A percentile compares a stretch with the other conserved stretches of the same genome.
phyloP scores from a whole-genome alignment of 169 alveolate species.

The Eimeria nieschulzi region DNA sequence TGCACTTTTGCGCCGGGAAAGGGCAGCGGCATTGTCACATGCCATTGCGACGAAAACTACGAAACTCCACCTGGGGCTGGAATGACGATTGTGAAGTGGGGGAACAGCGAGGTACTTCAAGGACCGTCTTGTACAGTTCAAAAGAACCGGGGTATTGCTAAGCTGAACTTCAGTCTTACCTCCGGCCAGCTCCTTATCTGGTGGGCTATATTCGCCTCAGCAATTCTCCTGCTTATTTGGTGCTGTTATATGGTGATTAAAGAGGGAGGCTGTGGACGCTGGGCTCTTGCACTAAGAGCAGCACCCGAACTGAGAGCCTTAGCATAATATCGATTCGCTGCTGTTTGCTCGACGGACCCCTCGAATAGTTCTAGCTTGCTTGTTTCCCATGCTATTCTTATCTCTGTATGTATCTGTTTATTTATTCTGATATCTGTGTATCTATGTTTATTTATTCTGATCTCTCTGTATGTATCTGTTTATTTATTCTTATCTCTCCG shows the following conservation, averaged over 20 bases:
- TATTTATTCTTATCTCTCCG: too few relatives aligned
- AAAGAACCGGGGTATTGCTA: constrained; percentile 68
- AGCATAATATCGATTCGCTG: too few relatives aligned
- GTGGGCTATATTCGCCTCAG: constrained; percentile 67
- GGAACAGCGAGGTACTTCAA: constrained; percentile 67
- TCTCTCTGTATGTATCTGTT: too few relatives aligned
- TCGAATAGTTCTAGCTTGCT: too few relatives aligned
- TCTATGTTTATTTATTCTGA: too few relatives aligned
- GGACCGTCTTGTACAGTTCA: constrained; percentile 71
- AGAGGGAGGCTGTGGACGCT: constrained; percentile 8
- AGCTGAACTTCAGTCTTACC: constrained; percentile 33
- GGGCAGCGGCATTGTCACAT: constrained; percentile 75
- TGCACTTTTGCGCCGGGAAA: constrained; percentile 73
- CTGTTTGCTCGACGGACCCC: too few relatives aligned
- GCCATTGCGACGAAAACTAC: constrained; percentile 65
- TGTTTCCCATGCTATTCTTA: too few relatives aligned
- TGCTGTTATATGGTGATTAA: constrained; percentile 63
- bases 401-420: too few relatives aligned
- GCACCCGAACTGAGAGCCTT: background rate
- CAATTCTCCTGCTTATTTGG: constrained; percentile 56
- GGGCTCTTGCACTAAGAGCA: constrained; percentile 32
- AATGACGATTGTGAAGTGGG: constrained; percentile 63
- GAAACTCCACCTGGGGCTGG: constrained; percentile 69
- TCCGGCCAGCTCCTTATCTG: constrained; percentile 69
- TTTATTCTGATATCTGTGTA: too few relatives aligned